These are phyloP conservation scores for Pichia sp. DNA, from an alignment of 1,139 yeast genomes.

Conservation along the genomic window DNA sequence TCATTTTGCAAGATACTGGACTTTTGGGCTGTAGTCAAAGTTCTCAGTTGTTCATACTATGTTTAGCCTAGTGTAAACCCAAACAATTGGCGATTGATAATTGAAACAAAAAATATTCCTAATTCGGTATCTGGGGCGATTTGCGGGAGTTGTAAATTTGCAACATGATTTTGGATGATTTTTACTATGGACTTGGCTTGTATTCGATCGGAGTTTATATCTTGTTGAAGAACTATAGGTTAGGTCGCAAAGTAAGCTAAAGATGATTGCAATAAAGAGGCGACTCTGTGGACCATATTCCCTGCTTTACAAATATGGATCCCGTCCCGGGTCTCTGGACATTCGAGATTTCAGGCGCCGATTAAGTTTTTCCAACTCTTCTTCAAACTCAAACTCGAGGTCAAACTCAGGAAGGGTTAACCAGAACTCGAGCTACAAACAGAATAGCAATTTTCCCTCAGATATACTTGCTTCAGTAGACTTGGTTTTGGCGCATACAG, in stretches of 20 bases:
- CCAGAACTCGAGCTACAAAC: neutral
- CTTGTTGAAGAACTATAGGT: no score
- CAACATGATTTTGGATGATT: neutral
- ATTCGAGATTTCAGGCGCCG: neutral
- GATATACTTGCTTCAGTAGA: constrained; percentile 12
- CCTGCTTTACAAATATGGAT: neutral
- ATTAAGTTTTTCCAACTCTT: neutral
- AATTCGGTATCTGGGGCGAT: neutral
- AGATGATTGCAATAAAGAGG: neutral
- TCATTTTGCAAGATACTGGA: constrained; percentile 1
- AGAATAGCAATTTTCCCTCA: neutral
- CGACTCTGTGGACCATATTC: neutral
- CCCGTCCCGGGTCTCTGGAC: neutral
- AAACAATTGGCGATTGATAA: neutral
- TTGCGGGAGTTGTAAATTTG: neutral
- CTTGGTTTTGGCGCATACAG: constrained; percentile 14
- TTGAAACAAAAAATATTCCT: neutral
- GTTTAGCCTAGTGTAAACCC: neutral
- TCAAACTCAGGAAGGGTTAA: neutral
- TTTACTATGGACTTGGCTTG: neutral
- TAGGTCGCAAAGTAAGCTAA: no score
- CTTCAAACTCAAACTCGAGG: neutral
- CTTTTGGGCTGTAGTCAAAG: no score
- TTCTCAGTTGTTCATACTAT: neutral
- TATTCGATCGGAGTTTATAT: neutral